A percentile compares a stretch with the other conserved stretches of the same genome.
Evolutionary conservation across 116 monocot genomes (phyloP).

Genomic region (Papilionanthe hybrid): DNA sequence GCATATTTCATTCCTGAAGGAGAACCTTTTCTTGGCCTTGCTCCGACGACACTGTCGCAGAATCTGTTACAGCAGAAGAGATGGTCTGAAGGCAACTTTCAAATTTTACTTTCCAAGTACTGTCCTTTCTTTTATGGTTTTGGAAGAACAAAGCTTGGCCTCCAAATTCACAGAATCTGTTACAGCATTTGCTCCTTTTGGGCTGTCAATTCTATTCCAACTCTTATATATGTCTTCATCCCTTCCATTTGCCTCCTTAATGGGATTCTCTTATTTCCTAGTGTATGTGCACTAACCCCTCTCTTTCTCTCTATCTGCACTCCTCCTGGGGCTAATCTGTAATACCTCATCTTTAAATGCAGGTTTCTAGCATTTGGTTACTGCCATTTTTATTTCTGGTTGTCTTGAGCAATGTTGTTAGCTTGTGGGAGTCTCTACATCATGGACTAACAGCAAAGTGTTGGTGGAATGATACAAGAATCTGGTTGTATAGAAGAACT

Average conservation of each 20-base stretch:
- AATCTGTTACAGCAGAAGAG: slow-evolving; percentile 61
- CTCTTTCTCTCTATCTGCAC: background rate
- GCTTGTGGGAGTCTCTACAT: slow-evolving; percentile 25
- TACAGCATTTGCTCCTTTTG: slow-evolving; percentile 40
- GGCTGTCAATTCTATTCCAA: slow-evolving; percentile 42
- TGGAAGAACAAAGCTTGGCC: slow-evolving; percentile 39
- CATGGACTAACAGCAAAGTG: slow-evolving; percentile 26
- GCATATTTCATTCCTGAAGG: slow-evolving; percentile 38
- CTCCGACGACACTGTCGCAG: slow-evolving; percentile 42
- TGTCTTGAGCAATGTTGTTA: slow-evolving; percentile 13
- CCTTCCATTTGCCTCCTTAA: slow-evolving; percentile 39
- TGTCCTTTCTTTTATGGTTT: slow-evolving; percentile 37
- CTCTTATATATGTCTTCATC: slow-evolving; percentile 38
- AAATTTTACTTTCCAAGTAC: slow-evolving; percentile 54
- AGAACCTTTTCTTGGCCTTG: slow-evolving; percentile 42
- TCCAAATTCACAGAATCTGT: slow-evolving; percentile 30
- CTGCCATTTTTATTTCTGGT: slow-evolving; percentile 36
- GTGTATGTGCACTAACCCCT: slow-evolving; percentile 13
- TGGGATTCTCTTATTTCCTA: slow-evolving; percentile 36
- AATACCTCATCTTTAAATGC: background rate
- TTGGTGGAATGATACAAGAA: slow-evolving; percentile 61
- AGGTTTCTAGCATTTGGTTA: slow-evolving; percentile 48
- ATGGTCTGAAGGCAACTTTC: slow-evolving; percentile 55
- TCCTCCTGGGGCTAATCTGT: background rate
- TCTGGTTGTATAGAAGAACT: slow-evolving; percentile 40